Evolutionary conservation across 2,329 filamentous ascomycete species (phyloP), one percentile per base, ranked within the genome.

Genomic region (Aspergillus pseudonomiae): DNA sequence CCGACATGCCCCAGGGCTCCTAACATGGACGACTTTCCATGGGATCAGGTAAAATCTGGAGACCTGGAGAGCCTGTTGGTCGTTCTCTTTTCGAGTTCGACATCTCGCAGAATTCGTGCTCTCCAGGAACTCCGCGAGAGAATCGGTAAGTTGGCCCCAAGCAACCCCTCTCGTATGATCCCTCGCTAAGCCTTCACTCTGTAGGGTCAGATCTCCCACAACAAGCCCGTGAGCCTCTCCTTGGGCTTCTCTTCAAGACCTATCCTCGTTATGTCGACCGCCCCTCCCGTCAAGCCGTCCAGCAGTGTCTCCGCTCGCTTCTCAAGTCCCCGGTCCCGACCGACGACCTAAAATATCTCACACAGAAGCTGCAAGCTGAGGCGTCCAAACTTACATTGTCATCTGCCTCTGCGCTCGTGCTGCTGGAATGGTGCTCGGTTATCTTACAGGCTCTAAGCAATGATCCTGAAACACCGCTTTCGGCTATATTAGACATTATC

Each of bases 231-330:
- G 71, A 73, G 65, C 70, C 78, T 76, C 77, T 95, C 59, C 81
- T 96, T 67, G 85, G 88, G 65, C 82, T 93, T 39, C 86, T 99
- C 36, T 94, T 98, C 80, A 88, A 88, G 75, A 97, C 94, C 58
- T 93, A 97, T 75, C 87, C 92, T 65, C 88, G 91, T 70, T 99
- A 98, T 79, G 82, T 89, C 78, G 95, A 99, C 80, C 89, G 94
- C 71, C 83, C 87, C 68, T 98, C 95, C 52, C 88, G 95, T 70
- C 86, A 89, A 70, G 93, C 92, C 43, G 93, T 93, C 36, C 91
- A 97, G 77, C 84, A 86, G 80, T 97, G 94, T 75, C 84, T 99
- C 62, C 81, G 84, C 67, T 84, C 88, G 58, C 83, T 94, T 68
- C 84, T 94, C 63, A 84, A 84, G 61, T 84, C 88, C 45, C 78